Evolutionary conservation across 805 yeast genomes (phyloP).

Genomic region (Osmozyma mogii): DNA sequence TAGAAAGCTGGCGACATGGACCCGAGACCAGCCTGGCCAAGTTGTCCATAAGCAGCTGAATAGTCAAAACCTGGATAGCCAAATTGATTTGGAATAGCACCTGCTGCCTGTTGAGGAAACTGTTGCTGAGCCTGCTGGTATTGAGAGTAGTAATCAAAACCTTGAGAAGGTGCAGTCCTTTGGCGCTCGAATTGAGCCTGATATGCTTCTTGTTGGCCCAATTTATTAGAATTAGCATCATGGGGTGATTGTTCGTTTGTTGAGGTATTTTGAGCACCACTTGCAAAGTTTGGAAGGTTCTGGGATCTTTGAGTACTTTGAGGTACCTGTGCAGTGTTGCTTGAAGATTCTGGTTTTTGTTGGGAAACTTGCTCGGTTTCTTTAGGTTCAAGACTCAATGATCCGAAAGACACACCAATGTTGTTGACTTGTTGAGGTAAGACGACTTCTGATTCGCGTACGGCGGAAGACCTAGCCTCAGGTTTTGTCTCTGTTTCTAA

Average conservation of each 20-base stretch:
- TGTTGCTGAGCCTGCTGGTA: constrained; percentile 22
- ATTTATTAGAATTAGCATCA: too few species aligned
- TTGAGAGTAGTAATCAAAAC: constrained; percentile 14
- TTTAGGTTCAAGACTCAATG: constrained; percentile 40
- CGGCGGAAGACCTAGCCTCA: constrained; percentile 7
- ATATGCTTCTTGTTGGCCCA: constrained; percentile 1
- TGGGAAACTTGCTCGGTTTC: constrained; percentile 20
- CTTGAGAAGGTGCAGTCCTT: constrained; percentile 10
- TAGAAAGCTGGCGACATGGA: constrained; percentile 10
- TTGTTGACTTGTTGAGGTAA: constrained; percentile 46
- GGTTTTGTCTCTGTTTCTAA: constrained; percentile 3
- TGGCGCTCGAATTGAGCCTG: constrained; percentile 11
- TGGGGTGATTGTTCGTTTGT: constrained; percentile 5
- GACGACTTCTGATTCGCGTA: constrained; percentile 31
- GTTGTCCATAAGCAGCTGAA: constrained; percentile 26
- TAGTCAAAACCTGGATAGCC: constrained; percentile 39
- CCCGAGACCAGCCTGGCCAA: constrained; percentile 11
- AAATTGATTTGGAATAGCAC: constrained; percentile 31
- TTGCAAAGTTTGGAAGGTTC: constrained; percentile 2
- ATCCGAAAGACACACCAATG: constrained; percentile 59
- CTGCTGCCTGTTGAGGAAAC: constrained; percentile 33
- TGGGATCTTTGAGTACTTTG: neutral
- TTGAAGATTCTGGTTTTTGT: constrained; percentile 13
- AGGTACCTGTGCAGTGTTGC: neutral
- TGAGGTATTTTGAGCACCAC: constrained; percentile 4